Evolutionary conservation across 306 rosid species (phyloP).

Genomic region (Oxytropis ochrocephala): DNA sequence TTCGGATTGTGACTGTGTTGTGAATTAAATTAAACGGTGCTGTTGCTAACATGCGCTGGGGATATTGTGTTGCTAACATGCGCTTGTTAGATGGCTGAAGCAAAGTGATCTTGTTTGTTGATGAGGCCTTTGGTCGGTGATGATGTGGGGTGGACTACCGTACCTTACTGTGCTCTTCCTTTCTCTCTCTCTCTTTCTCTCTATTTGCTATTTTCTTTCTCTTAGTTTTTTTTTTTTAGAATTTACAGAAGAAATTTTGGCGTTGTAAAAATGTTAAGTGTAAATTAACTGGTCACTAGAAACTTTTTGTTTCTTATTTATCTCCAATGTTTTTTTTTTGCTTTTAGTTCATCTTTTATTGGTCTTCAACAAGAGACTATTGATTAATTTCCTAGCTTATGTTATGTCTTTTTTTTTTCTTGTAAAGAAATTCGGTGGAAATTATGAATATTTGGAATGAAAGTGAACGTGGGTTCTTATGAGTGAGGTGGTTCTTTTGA

Average conservation of each 20-base stretch:
- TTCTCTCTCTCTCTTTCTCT: neutral
- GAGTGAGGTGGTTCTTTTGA: neutral
- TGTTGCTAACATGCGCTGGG: constrained; percentile 42
- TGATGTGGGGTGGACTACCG: constrained; percentile 31
- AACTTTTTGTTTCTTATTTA: neutral
- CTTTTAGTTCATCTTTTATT: neutral
- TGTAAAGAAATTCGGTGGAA: constrained; percentile 2
- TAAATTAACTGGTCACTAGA: constrained; percentile 30
- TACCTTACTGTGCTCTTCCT: constrained; percentile 12
- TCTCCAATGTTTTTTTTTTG: neutral
- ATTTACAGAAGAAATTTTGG: constrained; percentile 63
- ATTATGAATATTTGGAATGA: neutral
- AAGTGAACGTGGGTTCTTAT: neutral
- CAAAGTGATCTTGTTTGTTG: constrained; percentile 41
- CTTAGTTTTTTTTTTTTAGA: neutral
- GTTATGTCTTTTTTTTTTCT: neutral
- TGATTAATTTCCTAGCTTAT: neutral
- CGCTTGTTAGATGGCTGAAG: constrained; percentile 64
- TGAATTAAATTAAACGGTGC: constrained; percentile 34
- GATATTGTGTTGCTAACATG: constrained; percentile 6
- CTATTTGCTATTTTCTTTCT: neutral
- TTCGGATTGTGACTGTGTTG: constrained; percentile 54
- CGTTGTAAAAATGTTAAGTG: constrained; percentile 52
- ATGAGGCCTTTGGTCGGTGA: constrained; percentile 48
- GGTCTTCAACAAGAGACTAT: neutral